Conservation (phyloP, 179 eudicot species). For the Dionaea muscipula region DNA sequence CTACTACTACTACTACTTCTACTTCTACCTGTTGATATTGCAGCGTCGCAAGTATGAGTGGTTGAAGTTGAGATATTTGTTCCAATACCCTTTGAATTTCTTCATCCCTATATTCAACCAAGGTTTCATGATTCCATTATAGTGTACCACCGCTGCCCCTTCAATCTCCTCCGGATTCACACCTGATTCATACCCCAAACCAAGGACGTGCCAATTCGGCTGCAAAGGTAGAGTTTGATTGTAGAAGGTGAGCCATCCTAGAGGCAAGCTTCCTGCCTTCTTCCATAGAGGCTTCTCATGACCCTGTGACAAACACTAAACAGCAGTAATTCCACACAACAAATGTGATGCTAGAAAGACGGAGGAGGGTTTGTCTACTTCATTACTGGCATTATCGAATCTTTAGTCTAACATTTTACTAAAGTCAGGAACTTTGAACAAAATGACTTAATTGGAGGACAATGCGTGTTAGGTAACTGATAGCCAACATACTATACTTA, state of each 20-base stretch:
- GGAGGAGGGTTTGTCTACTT: too few species aligned
- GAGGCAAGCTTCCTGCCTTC: constrained; percentile 69
- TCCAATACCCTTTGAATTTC: constrained; percentile 67
- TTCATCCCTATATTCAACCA: constrained; percentile 81
- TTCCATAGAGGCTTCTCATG: constrained; percentile 50
- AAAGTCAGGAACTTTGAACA: too few species aligned
- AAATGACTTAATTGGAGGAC: too few species aligned
- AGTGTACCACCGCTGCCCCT: constrained; percentile 75
- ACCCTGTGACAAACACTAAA: constrained; percentile 40
- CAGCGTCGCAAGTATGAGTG: constrained; percentile 74
- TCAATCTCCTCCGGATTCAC: constrained; percentile 43
- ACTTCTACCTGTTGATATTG: constrained; percentile 71
- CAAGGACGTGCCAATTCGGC: constrained; percentile 66
- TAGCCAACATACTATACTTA: too few species aligned
- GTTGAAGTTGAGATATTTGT: constrained; percentile 41
- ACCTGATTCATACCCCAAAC: constrained; percentile 60
- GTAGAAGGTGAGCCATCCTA: constrained; percentile 91
- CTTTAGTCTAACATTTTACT: too few species aligned
- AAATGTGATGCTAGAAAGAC: neutral
- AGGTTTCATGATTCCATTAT: constrained; percentile 80
- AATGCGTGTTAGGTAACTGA: too few species aligned
- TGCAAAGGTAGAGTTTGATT: constrained; percentile 47
- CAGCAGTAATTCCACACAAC: neutral
- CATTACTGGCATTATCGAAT: too few species aligned
- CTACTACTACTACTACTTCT: too few species aligned